A percentile compares a stretch with the other conserved stretches of the same genome.
These are phyloP conservation scores for Millerozyma miso DNA, from an alignment of 805 yeast genomes.

Conservation along the genomic window DNA sequence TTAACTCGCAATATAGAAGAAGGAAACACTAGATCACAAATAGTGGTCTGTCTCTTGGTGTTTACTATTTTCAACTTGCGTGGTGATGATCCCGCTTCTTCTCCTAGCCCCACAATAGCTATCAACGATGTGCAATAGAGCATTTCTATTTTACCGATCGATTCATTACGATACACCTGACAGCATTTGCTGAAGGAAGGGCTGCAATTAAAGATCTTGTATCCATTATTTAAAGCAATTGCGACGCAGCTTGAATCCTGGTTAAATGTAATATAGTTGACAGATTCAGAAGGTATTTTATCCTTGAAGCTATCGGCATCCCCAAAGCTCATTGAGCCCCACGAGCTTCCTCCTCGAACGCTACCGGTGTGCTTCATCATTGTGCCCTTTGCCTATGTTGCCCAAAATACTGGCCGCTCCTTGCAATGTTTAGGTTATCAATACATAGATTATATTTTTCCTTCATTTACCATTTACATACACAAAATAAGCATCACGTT, in stretches of 20 bases:
- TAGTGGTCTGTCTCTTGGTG: conserved; percentile 58
- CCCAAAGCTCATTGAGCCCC: background rate
- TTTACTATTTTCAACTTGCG: conserved; percentile 78
- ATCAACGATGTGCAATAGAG: conserved; percentile 81
- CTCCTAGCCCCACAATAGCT: conserved; percentile 78
- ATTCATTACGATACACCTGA: conserved; percentile 38
- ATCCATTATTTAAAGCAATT: conserved; percentile 60
- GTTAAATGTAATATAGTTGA: conserved; percentile 58
- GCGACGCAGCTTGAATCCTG: conserved; percentile 86
- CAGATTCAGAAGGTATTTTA: conserved; percentile 18
- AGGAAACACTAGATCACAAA: conserved; percentile 42
- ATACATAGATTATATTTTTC: background rate
- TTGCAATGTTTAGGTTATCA: background rate
- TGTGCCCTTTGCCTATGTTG: background rate
- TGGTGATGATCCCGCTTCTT: conserved; percentile 68
- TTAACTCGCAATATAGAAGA: conserved; percentile 37
- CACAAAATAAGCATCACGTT: background rate
- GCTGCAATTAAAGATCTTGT: conserved; percentile 79
- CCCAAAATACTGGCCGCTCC: background rate
- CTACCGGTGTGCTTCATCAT: background rate
- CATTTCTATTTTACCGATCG: conserved; percentile 80
- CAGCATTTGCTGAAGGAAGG: conserved; percentile 27
- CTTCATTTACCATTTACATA: no score
- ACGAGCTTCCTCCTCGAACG: background rate
- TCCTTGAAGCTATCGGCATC: background rate